Evolutionary conservation across 768 basidiomycete species (phyloP), one percentile per base, ranked within the genome.

Genomic region (Suillus sp.): DNA sequence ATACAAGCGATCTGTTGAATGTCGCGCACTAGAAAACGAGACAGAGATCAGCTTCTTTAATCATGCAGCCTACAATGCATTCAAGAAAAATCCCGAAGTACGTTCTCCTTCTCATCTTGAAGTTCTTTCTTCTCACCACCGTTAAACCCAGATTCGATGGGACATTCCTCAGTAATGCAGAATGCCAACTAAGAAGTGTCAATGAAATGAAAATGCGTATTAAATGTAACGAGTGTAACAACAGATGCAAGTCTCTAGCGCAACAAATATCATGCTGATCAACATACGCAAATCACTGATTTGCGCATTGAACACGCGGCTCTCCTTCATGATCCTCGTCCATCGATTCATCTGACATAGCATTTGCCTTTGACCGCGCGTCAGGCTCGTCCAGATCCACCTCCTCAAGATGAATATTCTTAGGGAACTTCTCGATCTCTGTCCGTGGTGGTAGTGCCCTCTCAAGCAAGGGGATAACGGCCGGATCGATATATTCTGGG

Each of bases 41-140:
- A 92, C 92, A 0, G 96, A 99, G 78, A 83, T 96, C 66, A 95
- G 93, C 72, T 90, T 96, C 77, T 99, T 99, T 80, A 89, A 90
- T 69, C 80, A 84, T 34, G 80, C 83, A 50, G 77, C 84, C 20
- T 99, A 99, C 69, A 86, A 93, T 35, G 77, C 77, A 37, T 99
- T 95, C 84, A 92, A 92, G 75, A 67, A 80, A 53, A 82, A 96
- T 73, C 97, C 96, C 16, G 85, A 90, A 80, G 95, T 94, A 66
- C 43, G 66, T 65, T 62, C n/a, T 0, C 2, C 13, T n/a, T 14
- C 35, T 14, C 42, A 40, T 35, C 16, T 38, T 38, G 4, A 20
- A 35, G 32, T 3, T 2, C 10, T 27, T 42, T 32, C 25, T 43
- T 51, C 30, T 62, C 30, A 53, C 42, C 4, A 5, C 20, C 11